Percentiles rank a stretch among this genome's conserved stretches.
These are phyloP conservation scores for Stropharia rugosoannulata DNA, from an alignment of 768 basidiomycete species.

Conservation along the genomic window DNA sequence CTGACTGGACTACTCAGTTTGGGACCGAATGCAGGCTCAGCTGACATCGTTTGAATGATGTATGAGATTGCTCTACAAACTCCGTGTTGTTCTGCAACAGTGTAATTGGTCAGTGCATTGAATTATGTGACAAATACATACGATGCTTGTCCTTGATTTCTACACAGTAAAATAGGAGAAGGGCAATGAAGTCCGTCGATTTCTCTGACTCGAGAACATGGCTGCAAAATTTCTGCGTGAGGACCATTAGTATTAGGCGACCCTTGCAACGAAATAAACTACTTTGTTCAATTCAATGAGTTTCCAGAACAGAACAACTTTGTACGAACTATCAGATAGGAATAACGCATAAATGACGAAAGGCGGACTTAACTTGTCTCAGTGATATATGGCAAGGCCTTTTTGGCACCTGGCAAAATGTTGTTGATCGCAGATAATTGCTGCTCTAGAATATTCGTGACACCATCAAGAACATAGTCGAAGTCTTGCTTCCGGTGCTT, in stretches of 20 bases:
- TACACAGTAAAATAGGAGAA: constrained; percentile 77
- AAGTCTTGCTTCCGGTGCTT: constrained; percentile 93
- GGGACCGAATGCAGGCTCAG: constrained; percentile 76
- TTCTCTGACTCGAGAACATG: constrained; percentile 80
- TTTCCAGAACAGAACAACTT: constrained; percentile 87
- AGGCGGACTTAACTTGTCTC: constrained; percentile 66
- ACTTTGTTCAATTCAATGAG: constrained; percentile 93
- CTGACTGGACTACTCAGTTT: constrained; percentile 66
- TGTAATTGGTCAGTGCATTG: neutral
- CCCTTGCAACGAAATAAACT: neutral
- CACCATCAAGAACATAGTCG: constrained; percentile 75
- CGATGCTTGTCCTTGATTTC: constrained; percentile 94
- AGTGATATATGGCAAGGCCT: constrained; percentile 76
- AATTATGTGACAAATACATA: constrained; percentile 33
- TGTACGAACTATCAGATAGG: neutral
- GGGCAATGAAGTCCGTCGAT: constrained; percentile 72
- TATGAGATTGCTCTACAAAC: constrained; percentile 88
- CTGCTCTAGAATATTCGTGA: constrained; percentile 66
- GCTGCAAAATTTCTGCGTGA: constrained; percentile 78
- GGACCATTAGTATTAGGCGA: neutral
- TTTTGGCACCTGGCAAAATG: constrained; percentile 82
- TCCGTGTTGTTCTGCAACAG: constrained; percentile 77
- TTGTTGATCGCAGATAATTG: constrained; percentile 74
- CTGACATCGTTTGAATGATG: constrained; percentile 87
- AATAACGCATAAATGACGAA: neutral